Evolutionary conservation across 257 asterid genomes (phyloP), one percentile per base, ranked within the genome.

Genomic region (Nicotiana obtusifolia): DNA sequence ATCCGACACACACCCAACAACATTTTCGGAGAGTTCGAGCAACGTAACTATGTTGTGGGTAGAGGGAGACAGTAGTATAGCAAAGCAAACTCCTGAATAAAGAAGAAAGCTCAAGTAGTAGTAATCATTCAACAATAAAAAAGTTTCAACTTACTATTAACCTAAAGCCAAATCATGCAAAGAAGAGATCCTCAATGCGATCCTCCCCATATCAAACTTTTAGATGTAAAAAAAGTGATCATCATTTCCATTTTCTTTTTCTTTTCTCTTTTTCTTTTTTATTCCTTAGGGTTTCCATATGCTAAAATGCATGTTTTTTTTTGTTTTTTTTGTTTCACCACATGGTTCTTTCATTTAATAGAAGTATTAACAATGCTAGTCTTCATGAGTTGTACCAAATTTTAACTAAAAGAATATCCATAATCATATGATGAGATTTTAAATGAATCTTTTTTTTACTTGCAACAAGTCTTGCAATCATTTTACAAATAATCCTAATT

Each of bases 51-150:
- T 26, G 11, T 17, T 65, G 73, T 16, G 4, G 75, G 15, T 30
- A 19, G 17, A 54, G 7, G 54, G 57, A 28, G 47, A 22, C n/a
- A 64, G 20, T 7, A 14, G 26, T 80, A 33, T 80, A 30, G 47
- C 75, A 79, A 14, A 69, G 20, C 69, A 77, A 73, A 83, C 80
- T 82, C 83, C 82, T 78, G 78, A 76, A 86, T 83, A 85, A 84
- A 47, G 67, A 84, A 73, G 67, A 81, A 81, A 15, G 69, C 67
- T 77, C 54, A 81, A 77, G 47, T 64, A 76, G 68, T 17, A 35
- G 88, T 84, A 91, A 93, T 93, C 94, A 94, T 94, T 88, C 81
- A 86, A 76, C 90, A 87, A 88, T 84, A 84, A 87, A 92, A 41
- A 91, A 89, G 89, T 84, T 90, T 81, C 80, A 83, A 87, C 89